These are phyloP conservation scores for Periconia digitata DNA, from an alignment of 2,329 filamentous ascomycete species.

Conservation along the genomic window DNA sequence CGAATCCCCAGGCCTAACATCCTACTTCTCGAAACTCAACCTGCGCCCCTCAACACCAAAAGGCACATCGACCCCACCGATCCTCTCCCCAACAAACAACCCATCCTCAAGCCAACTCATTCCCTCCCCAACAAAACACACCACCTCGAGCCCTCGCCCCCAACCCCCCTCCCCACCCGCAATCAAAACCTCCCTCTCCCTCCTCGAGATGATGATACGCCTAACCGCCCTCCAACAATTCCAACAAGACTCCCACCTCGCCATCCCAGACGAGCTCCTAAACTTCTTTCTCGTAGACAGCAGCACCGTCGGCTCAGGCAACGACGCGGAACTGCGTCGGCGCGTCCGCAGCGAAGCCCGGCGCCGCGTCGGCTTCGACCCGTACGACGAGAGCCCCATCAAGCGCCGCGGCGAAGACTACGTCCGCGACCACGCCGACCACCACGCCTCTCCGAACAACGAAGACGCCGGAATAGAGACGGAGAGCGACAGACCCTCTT, in stretches of 20 bases:
- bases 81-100: slow-evolving; percentile 22
- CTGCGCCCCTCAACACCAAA: slow-evolving; percentile 34
- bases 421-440: slow-evolving; percentile 47
- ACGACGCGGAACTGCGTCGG: slow-evolving; percentile 62
- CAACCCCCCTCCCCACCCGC: slow-evolving; percentile 42
- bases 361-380: slow-evolving; percentile 67
- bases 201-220: slow-evolving; percentile 86
- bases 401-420: slow-evolving; percentile 69
- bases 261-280: slow-evolving; percentile 84
- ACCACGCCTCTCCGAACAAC: slow-evolving; percentile 15
- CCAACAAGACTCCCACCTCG: slow-evolving; percentile 84
- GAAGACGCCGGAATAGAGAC: slow-evolving; percentile 8
- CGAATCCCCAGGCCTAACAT: slow-evolving; percentile 45
- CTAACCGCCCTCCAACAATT: slow-evolving; percentile 88
- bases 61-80: slow-evolving; percentile 11
- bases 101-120: slow-evolving; percentile 21
- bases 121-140: slow-evolving; percentile 22
- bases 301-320: slow-evolving; percentile 65
- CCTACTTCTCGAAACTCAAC: slow-evolving; percentile 52
- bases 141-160: slow-evolving; percentile 12
- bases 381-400: slow-evolving; percentile 70
- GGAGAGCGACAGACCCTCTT: slow-evolving; percentile 1
- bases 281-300: slow-evolving; percentile 81
- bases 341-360: slow-evolving; percentile 62
- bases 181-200: slow-evolving; percentile 70